phyloP scores from a whole-genome alignment of 2,329 filamentous ascomycete species.

The Cladosporium sp. region DNA sequence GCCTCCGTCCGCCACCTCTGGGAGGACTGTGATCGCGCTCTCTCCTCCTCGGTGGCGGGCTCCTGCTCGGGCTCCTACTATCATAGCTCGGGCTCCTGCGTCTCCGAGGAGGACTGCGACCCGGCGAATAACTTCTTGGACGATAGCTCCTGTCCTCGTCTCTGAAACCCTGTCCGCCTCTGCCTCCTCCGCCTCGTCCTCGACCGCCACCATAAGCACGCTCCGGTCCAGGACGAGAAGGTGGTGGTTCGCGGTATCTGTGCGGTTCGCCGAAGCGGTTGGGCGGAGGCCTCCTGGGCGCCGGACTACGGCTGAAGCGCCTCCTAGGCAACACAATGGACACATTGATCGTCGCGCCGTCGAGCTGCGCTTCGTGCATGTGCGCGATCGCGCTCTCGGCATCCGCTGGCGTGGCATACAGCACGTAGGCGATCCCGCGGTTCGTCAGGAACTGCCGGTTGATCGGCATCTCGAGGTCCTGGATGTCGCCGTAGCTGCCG shows the following conservation, averaged over 20 bases:
- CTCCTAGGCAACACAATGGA: conserved; percentile 84
- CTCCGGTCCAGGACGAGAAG: conserved; percentile 15
- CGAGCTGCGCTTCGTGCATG: conserved; percentile 97
- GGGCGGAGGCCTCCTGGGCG: conserved; percentile 65
- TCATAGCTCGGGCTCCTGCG: conserved; percentile 58
- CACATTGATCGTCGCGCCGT: conserved; percentile 79
- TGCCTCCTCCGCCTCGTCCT: conserved; percentile 28
- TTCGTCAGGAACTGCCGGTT: conserved; percentile 86
- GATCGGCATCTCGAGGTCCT: conserved; percentile 85
- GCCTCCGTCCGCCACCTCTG: conserved; percentile 28
- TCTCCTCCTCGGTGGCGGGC: conserved; percentile 42
- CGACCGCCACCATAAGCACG: conserved; percentile 25
- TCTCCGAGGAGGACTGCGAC: conserved; percentile 29
- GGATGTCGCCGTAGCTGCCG: conserved; percentile 79
- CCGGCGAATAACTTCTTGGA: conserved; percentile 29
- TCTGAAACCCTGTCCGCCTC: conserved; percentile 32
- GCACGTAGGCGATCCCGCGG: conserved; percentile 88
- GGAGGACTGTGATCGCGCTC: conserved; percentile 33
- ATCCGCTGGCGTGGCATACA: conserved; percentile 74
- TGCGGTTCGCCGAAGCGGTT: conserved; percentile 48
- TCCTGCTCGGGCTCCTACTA: conserved; percentile 32
- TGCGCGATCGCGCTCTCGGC: conserved; percentile 88
- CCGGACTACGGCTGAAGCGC: conserved; percentile 79
- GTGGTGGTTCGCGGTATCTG: conserved; percentile 34
- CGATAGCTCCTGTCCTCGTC: conserved; percentile 36